Base-by-base conservation (phyloP, 306 rosid species). In the Hylodesmum podocarpum region DNA sequence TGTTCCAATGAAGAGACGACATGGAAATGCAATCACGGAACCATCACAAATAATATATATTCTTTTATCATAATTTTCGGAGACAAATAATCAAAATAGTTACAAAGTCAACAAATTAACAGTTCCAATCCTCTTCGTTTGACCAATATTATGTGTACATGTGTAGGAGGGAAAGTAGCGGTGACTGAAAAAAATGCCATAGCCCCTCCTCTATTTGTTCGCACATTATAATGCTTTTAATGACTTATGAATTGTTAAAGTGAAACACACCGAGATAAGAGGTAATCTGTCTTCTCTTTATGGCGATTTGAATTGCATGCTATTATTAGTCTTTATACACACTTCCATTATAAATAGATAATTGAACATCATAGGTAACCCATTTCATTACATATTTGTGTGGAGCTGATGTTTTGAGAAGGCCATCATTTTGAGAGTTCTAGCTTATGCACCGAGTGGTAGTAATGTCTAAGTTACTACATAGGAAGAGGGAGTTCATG, bases 11-110 rank as follows among this genome's bases (percentile, higher is more conserved):
- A 36, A 69, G 79, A 70, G 67, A 72, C 31, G 77, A 83, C 80
- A 72, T 79, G 75, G 78, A 81, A 70, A 84, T 79, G 81, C 72
- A 83, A 80, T 78, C 86, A 66, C 84, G 80, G 75, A 86, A 81
- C 31, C 77, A 72, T 51, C 68, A 51, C 75, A 69, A 81, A 81
- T 75, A 66, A 62, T 81, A 39, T 28, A 37, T 57, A 16, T 18
- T 39, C 12, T 59, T 61, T 29, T 10, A 3, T 14, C 9, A 59
- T 29, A 31, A 18, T 8, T 37, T 72, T 72, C 21, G 3, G 13
- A 21, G 9, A 18, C 9, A 15, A 13, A 61, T 16, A 28, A 22
- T 6, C 29, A 22, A 27, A 21, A 58, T 19, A 14, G 3, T 14
- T 58, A 6, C 3, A 22, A 9, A 74, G 88, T 80, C 90, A 86